Evolutionary conservation across 2,329 filamentous ascomycete species (phyloP), one percentile per base, ranked within the genome.

Genomic region (Cryphonectria japonica): DNA sequence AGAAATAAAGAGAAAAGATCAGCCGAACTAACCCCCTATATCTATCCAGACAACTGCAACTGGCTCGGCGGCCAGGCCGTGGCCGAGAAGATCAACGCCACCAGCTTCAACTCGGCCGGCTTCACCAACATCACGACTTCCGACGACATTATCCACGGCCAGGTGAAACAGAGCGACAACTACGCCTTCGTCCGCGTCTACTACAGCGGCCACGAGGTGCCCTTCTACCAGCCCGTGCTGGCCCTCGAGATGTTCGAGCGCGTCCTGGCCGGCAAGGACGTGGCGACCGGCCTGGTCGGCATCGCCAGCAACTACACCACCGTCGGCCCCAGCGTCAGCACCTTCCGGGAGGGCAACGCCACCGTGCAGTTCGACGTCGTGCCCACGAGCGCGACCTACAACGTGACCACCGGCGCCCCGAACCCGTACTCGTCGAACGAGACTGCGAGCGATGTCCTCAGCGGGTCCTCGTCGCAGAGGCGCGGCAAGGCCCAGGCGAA

Each of bases 191-290:
- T 83, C 8, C 80, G 86, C 34, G 80, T 88, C 73, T 83, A 80
- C 75, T 78, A 82, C 70, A 76, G 77, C 32, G 82, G 81, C 11
- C 81, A 83, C 74, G 79, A 82, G 75, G 81, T 83, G 41, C 86
- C 86, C 0, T 87, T 87, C 76, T 88, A 88, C 76, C 86, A 88
- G 75, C 87, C 83, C 3, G 78, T 84, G 43, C 83, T 81, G 16
- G 78, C 85, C 9, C 78, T 87, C 16, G 82, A 83, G 72, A 80
- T 87, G 71, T 86, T 88, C 73, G 79, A 84, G 77, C 82, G 86
- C 16, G 83, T 82, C 14, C 78, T 88, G 69, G 74, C 76, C 14
- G 81, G 84, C n/a, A 76, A 79, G 29, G 85, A 88, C 69, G 80
- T 90, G 69, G 84, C 84, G 32, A 86, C 85, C 1, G 87, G 87